Evolutionary conservation across 2,329 filamentous ascomycete species (phyloP).

Genomic region (Epichloe coenophiala): DNA sequence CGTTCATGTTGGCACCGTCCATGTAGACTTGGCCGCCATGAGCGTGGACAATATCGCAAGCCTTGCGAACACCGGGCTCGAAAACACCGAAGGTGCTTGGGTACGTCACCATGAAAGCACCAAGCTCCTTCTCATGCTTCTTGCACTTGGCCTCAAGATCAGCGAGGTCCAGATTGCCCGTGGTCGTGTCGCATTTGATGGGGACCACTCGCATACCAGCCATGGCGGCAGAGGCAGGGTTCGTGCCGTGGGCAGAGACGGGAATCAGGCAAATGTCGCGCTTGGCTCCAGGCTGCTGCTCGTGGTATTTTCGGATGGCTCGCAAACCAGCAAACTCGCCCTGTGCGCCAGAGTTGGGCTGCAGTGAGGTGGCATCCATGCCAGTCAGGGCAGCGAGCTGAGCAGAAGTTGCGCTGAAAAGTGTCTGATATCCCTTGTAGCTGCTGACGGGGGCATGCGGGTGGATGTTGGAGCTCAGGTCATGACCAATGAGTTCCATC

Average conservation of each 20-base stretch:
- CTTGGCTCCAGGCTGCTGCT: slow-evolving; percentile 52
- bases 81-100: slow-evolving; percentile 92
- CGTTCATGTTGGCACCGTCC: slow-evolving; percentile 98
- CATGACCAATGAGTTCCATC: slow-evolving; percentile 75
- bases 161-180: slow-evolving; percentile 76
- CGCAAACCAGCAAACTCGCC: slow-evolving; percentile 87
- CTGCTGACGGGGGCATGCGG: slow-evolving; percentile 58
- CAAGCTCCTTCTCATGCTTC: slow-evolving; percentile 74
- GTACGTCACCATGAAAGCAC: slow-evolving; percentile 94
- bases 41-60: slow-evolving; percentile 72
- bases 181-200: slow-evolving; percentile 77
- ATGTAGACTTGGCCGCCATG: slow-evolving; percentile 93
- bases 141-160: slow-evolving; percentile 82
- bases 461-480: slow-evolving; percentile 66
- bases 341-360: slow-evolving; percentile 92
- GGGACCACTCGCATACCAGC: slow-evolving; percentile 88
- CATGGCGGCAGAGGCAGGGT: slow-evolving; percentile 91
- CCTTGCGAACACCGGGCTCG: slow-evolving; percentile 76
- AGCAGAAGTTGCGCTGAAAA: slow-evolving; percentile 59
- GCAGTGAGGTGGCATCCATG: slow-evolving; percentile 78
- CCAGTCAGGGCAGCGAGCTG: slow-evolving; percentile 76
- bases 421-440: slow-evolving; percentile 51
- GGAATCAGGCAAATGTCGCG: slow-evolving; percentile 91
- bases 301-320: slow-evolving; percentile 74
- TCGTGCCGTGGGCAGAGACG: slow-evolving; percentile 89